Conservation (phyloP, 345 rosid genomes). For the Viola odorata region DNA sequence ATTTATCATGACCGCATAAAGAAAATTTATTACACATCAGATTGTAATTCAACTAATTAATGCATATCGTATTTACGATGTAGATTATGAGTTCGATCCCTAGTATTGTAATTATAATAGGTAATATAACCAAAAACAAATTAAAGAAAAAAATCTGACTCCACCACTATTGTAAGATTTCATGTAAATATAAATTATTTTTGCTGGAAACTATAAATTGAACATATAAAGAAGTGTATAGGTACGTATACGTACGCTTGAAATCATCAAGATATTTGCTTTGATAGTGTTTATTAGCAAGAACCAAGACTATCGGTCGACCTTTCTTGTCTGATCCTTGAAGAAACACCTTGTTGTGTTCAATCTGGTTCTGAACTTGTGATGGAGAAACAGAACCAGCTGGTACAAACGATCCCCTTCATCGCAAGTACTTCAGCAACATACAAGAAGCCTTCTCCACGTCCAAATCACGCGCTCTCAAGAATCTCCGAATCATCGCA, state of each 20-base stretch:
- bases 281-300: conserved; percentile 36
- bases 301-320: conserved; percentile 23
- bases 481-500: conserved; percentile 36
- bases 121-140: no score
- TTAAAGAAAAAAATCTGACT: no score
- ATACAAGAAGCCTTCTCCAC: conserved; percentile 35
- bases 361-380: conserved; percentile 24
- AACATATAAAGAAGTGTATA: not conserved
- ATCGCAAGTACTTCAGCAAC: conserved; percentile 38
- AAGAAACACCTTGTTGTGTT: conserved; percentile 41
- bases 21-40: no score
- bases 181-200: no score
- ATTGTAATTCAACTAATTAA: no score
- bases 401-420: conserved; percentile 38
- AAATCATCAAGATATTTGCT: conserved; percentile 35
- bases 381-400: conserved; percentile 27
- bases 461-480: conserved; percentile 41
- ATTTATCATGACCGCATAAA: no score
- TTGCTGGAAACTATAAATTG: no score
- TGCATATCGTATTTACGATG: no score
- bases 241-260: conserved; percentile 31
- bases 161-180: no score
- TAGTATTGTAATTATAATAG: no score
- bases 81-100: no score
- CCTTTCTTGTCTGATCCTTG: conserved; percentile 47